Conservation (phyloP, 2,329 filamentous ascomycete species). For the Fusarium humuli region DNA sequence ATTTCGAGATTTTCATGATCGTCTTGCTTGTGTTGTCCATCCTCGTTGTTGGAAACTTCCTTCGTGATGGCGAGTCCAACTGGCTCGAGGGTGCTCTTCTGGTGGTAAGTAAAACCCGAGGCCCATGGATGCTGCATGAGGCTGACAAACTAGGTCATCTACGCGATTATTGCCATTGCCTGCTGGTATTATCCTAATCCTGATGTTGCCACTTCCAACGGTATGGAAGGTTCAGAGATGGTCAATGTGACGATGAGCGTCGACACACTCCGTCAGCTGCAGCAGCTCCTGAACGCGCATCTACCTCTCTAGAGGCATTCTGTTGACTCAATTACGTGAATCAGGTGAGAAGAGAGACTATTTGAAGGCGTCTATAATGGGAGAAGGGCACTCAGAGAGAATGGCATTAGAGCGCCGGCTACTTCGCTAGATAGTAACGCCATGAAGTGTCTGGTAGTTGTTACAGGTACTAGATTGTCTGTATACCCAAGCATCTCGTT, state of each 20-base stretch:
- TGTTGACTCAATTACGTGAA: background rate
- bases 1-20: conserved; percentile 83
- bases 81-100: conserved; percentile 80
- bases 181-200: conserved; percentile 60
- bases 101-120: conserved; percentile 58
- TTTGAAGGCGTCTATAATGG: background rate
- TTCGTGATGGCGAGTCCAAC: conserved; percentile 79
- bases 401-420: too few relatives aligned
- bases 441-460: background rate
- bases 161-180: conserved; percentile 59
- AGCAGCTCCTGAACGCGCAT: conserved; percentile 40
- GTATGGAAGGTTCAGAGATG: conserved; percentile 37
- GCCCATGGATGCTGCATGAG: accelerated
- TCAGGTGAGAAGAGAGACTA: background rate
- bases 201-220: conserved; percentile 52
- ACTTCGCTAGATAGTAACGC: too few relatives aligned
- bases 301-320: conserved; percentile 13
- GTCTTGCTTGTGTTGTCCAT: conserved; percentile 78
- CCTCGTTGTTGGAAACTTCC: conserved; percentile 78
- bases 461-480: background rate
- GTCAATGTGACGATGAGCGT: conserved; percentile 50
- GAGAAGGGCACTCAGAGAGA: too few relatives aligned
- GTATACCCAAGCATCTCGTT: background rate
- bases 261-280: conserved; percentile 46
- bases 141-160: conserved; percentile 50